phyloP scores from a whole-genome alignment of 2,329 filamentous ascomycete genomes.

The Tolypocladium cylindrosporum region DNA sequence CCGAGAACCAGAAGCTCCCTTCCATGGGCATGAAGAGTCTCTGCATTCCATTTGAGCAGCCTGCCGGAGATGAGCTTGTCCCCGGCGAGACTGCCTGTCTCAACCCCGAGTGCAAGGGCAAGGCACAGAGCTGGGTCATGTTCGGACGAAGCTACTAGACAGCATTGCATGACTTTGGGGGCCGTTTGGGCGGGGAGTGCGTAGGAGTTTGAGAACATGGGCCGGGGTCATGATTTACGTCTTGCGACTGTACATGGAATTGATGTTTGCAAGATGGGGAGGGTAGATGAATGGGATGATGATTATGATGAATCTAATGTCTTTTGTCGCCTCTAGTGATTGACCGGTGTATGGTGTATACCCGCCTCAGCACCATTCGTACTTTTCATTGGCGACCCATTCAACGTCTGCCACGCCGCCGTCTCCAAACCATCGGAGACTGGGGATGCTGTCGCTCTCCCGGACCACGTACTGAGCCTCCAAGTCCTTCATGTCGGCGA shows the following conservation, averaged over 20 bases:
- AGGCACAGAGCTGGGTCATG: constrained; percentile 83
- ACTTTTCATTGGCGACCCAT: constrained; percentile 72
- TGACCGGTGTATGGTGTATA: neutral
- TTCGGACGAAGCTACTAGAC: constrained; percentile 67
- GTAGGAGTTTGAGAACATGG: neutral
- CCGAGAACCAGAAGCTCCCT: constrained; percentile 43
- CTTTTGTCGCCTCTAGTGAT: neutral
- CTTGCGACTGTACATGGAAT: constrained; percentile 2
- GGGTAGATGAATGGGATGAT: constrained; percentile 1
- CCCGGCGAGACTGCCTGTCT: constrained; percentile 82
- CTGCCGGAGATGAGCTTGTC: constrained; percentile 54
- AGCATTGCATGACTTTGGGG: neutral
- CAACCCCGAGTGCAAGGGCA: constrained; percentile 71
- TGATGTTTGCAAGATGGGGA: neutral
- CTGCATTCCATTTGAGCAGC: constrained; percentile 76
- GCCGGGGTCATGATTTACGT: constrained; percentile 3
- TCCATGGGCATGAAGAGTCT: constrained; percentile 59
- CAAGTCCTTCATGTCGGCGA: constrained; percentile 35
- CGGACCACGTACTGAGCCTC: constrained; percentile 41
- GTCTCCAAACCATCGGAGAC: constrained; percentile 60
- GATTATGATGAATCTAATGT: constrained; percentile 1
- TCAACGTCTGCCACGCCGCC: constrained; percentile 44
- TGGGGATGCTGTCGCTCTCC: constrained; percentile 58
- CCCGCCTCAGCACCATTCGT: constrained; percentile 55
- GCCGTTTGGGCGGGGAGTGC: neutral